A percentile compares a stretch with the other conserved stretches of the same genome.
phyloP scores from a whole-genome alignment of 1,284 basidiomycete species.

The Papiliotrema terrestris region DNA sequence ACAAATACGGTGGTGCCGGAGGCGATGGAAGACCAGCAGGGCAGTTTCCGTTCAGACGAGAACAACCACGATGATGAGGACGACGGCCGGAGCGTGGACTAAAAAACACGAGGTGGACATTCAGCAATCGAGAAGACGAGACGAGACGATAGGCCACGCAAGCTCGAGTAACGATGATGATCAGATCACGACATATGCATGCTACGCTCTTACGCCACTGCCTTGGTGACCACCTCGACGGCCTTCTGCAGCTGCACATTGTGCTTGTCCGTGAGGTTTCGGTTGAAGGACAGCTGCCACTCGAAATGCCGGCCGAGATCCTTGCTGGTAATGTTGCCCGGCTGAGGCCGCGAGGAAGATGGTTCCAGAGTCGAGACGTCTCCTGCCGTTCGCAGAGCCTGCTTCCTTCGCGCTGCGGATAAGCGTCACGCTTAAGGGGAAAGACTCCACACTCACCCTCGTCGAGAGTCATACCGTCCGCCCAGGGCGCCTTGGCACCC shows the following conservation, averaged over 20 bases:
- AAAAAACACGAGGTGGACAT: too few species aligned
- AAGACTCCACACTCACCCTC: constrained; percentile 10
- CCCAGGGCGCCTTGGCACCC: background rate
- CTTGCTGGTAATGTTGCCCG: too few species aligned
- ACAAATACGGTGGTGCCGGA: background rate
- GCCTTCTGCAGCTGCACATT: constrained; percentile 3
- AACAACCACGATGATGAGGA: background rate
- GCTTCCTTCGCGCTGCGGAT: background rate
- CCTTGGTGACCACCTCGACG: background rate
- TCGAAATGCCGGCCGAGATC: background rate
- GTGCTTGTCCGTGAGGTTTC: constrained; percentile 1
- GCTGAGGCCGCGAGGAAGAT: too few species aligned
- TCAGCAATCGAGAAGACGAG: too few species aligned
- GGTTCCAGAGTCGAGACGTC: background rate
- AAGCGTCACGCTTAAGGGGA: background rate
- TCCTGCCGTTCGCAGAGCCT: background rate
- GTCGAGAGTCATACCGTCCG: constrained; percentile 5
- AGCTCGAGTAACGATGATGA: too few species aligned
- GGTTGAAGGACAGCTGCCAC: constrained; percentile 12
- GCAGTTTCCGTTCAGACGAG: background rate
- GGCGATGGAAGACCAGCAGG: background rate
- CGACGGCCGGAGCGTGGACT: background rate
- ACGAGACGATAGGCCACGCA: too few species aligned
- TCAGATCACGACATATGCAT: background rate
- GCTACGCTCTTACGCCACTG: background rate